Conservation (phyloP, 371 early-diverging fungal species). For the Nematocida minor region DNA sequence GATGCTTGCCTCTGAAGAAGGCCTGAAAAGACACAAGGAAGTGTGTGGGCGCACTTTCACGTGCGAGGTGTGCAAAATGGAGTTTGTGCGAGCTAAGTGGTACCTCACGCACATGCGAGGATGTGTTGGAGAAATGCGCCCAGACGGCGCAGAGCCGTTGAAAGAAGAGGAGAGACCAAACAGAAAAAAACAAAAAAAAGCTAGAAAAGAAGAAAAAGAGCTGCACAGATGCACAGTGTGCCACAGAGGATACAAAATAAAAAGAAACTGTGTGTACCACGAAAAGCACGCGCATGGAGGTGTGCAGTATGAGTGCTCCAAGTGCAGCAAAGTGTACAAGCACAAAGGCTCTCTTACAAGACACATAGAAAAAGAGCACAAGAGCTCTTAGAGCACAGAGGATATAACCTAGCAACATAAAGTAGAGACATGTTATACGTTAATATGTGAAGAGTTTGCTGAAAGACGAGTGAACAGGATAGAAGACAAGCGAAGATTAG, state of each 20-base stretch:
- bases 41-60: constrained; percentile 14
- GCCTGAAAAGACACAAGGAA: constrained; percentile 4
- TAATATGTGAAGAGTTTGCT: no score
- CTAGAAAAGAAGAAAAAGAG: not conserved
- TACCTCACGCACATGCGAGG: not conserved
- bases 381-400: no score
- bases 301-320: not conserved
- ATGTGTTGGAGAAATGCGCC: not conserved
- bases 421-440: no score
- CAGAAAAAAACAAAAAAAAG: not conserved
- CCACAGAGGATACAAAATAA: not conserved
- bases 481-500: no score
- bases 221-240: not conserved
- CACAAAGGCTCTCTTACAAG: constrained; percentile 2
- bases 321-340: not conserved
- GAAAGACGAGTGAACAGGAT: no score
- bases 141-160: not conserved
- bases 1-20: constrained; percentile 6
- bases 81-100: constrained; percentile 35
- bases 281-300: not conserved
- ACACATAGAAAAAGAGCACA: not conserved
- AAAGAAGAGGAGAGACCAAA: not conserved
- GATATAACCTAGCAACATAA: no score
- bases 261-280: not conserved
- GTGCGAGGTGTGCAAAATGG: constrained; percentile 1